Conservation (phyloP, 2,329 filamentous ascomycete genomes). For the Neocucurbitaria cava region DNA sequence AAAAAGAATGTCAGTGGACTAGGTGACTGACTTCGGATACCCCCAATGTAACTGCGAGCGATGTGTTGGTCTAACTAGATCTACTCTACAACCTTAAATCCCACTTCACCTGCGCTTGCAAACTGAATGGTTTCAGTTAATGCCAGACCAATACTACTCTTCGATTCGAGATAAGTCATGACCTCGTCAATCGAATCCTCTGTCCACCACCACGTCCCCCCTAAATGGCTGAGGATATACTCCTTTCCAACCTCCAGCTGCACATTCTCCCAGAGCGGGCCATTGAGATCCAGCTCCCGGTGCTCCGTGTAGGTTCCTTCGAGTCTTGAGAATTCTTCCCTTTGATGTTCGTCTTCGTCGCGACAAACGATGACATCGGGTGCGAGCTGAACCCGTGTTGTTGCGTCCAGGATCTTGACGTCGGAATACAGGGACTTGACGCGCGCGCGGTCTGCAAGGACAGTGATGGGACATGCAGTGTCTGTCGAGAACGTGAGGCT, state of each 20-base stretch:
- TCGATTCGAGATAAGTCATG: background rate
- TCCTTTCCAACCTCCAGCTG: slow-evolving; percentile 4
- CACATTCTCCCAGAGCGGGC: background rate
- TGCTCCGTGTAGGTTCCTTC: slow-evolving; percentile 1
- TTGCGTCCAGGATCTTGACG: slow-evolving; percentile 8
- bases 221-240: slow-evolving; percentile 7
- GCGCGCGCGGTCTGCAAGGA: slow-evolving; percentile 3
- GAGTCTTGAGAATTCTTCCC: slow-evolving; percentile 1
- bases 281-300: background rate
- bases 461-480: slow-evolving; percentile 7
- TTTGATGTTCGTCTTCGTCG: background rate
- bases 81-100: background rate
- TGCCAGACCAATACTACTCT: background rate
- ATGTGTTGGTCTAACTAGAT: too few relatives aligned
- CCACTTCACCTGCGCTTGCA: background rate
- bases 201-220: slow-evolving; percentile 7
- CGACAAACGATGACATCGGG: background rate
- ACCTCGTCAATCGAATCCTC: slow-evolving; percentile 8
- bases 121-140: background rate
- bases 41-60: too few relatives aligned
- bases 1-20: too few relatives aligned
- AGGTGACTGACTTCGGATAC: too few relatives aligned
- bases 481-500: slow-evolving; percentile 9
- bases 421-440: slow-evolving; percentile 6
- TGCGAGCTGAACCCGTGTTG: background rate